phyloP scores from a whole-genome alignment of 257 asterid genomes.

The Petunia secreta region DNA sequence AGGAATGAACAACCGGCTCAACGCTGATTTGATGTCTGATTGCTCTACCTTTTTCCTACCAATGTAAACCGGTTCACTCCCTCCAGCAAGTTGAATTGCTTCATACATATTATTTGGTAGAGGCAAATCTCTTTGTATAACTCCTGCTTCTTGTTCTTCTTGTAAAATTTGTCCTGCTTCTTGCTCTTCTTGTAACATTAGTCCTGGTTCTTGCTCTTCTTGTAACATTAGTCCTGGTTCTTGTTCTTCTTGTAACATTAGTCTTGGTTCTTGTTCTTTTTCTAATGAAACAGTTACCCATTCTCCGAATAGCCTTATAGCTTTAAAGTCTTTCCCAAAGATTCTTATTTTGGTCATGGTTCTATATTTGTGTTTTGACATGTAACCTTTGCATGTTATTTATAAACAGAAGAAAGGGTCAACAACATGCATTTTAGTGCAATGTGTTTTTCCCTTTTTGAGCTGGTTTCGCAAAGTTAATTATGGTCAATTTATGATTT shows the following conservation, averaged over 20 bases:
- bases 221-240: neutral
- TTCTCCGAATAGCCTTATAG: neutral
- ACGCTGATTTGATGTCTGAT: neutral
- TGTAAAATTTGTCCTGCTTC: too few species aligned
- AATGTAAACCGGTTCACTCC: constrained; percentile 14
- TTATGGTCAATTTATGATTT: neutral
- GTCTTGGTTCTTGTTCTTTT: neutral
- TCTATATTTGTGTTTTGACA: neutral
- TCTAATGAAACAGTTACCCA: neutral
- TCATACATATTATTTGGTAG: neutral
- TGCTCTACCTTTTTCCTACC: neutral
- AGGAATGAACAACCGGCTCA: neutral
- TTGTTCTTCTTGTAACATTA: neutral
- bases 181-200: too few species aligned
- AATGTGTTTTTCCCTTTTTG: neutral
- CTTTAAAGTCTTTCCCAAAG: constrained; percentile 16
- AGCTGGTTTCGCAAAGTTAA: neutral
- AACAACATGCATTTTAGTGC: neutral
- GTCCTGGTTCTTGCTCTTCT: neutral
- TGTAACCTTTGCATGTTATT: neutral
- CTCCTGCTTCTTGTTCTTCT: neutral
- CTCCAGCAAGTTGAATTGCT: neutral
- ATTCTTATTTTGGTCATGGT: neutral
- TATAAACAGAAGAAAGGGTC: neutral
- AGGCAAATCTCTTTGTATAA: neutral